phyloP scores from a whole-genome alignment of 176 grass and related monocot genomes.

The Raddia guianensis region DNA sequence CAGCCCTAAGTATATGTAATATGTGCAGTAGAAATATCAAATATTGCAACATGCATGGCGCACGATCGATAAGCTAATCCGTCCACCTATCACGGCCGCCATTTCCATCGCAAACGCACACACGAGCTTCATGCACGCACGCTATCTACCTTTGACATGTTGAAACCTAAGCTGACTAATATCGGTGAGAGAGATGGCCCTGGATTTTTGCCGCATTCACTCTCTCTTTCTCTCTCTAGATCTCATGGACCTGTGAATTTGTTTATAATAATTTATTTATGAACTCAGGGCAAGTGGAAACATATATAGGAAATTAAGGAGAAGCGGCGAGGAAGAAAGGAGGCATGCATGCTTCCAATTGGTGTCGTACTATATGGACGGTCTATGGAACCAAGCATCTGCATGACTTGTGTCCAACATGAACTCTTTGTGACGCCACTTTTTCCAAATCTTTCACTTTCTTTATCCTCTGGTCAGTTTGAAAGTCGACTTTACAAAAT shows the following conservation, averaged over 20 bases:
- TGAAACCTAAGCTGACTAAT: not conserved
- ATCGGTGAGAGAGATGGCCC: not conserved
- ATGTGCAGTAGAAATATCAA: not conserved
- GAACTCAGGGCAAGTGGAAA: slow-evolving; percentile 11
- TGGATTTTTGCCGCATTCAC: not conserved
- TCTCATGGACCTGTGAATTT: not conserved
- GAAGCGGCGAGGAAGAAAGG: not conserved
- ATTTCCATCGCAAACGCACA: not conserved
- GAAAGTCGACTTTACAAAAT: not conserved
- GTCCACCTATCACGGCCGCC: slow-evolving; percentile 33
- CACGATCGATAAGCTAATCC: not conserved
- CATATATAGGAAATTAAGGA: slow-evolving; percentile 2
- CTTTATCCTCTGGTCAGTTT: not conserved
- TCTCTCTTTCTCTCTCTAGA: not conserved
- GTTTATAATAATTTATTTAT: not conserved
- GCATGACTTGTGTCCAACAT: not conserved
- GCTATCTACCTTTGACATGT: not conserved
- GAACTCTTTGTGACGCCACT: not conserved
- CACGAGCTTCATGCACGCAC: not conserved
- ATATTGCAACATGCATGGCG: not conserved
- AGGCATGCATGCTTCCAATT: slow-evolving; percentile 16
- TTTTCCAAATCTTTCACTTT: not conserved
- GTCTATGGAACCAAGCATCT: not conserved
- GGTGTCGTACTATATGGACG: not conserved
- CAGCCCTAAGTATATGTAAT: not conserved